Evolutionary conservation across 2,329 filamentous ascomycete genomes (phyloP).

Genomic region (Parastagonospora avenae): DNA sequence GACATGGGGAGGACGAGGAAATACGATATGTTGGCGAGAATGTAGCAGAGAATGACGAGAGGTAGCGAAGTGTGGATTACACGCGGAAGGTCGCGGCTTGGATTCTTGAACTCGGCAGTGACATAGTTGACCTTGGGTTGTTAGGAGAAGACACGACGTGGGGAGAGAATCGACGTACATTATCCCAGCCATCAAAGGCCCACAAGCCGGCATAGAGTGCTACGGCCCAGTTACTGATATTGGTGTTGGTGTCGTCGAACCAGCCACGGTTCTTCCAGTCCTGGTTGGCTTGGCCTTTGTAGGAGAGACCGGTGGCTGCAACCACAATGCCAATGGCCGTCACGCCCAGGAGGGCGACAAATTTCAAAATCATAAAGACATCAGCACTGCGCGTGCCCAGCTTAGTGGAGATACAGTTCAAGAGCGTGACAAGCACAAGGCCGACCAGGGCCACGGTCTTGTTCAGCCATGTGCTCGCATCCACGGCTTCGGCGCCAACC

Average conservation of each 20-base stretch:
- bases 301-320: constrained; percentile 81
- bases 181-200: constrained; percentile 99
- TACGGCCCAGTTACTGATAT: constrained; percentile 87
- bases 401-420: constrained; percentile 91
- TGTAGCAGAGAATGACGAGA: constrained; percentile 85
- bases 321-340: constrained; percentile 89
- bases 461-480: constrained; percentile 84
- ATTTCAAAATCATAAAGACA: constrained; percentile 96
- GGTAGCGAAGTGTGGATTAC: constrained; percentile 98
- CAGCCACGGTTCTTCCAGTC: constrained; percentile 89
- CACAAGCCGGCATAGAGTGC: constrained; percentile 94
- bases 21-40: constrained; percentile 91
- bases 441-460: constrained; percentile 84
- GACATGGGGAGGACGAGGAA: constrained; percentile 87
- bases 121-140: constrained; percentile 85
- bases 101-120: constrained; percentile 93
- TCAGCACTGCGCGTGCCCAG: constrained; percentile 87
- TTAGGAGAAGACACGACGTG: constrained; percentile 16
- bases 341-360: constrained; percentile 84
- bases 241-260: constrained; percentile 84
- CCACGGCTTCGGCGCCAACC: constrained; percentile 83
- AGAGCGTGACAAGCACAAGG: constrained; percentile 74
- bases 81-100: constrained; percentile 83
- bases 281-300: constrained; percentile 72
- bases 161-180: constrained; percentile 63